These are phyloP conservation scores for Yarrowia deformans DNA, from an alignment of 805 yeast species.

Conservation along the genomic window DNA sequence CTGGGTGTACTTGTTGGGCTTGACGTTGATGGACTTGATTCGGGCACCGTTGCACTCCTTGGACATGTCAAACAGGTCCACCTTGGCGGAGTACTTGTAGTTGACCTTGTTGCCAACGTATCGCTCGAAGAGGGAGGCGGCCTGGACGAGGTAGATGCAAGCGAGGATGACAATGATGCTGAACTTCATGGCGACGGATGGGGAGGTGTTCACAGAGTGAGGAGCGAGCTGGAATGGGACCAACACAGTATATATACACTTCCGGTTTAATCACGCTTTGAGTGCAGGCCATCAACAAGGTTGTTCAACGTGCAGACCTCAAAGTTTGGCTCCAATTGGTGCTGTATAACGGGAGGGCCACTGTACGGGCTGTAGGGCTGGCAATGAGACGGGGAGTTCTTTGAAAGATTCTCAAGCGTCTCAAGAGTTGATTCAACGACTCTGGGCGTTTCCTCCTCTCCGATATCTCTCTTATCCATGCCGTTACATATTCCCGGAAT, in stretches of 20 bases:
- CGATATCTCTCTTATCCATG: neutral
- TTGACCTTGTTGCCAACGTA: conserved; percentile 39
- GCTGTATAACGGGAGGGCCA: neutral
- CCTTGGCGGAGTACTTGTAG: conserved; percentile 40
- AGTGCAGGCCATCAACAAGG: conserved; percentile 21
- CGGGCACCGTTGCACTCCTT: conserved; percentile 38
- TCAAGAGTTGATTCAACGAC: neutral
- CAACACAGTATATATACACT: conserved; percentile 22
- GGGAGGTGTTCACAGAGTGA: conserved; percentile 13
- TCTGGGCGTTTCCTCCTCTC: neutral
- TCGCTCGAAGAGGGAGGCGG: conserved; percentile 37
- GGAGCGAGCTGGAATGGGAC: neutral
- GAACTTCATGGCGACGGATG: conserved; percentile 32
- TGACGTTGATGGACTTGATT: conserved; percentile 40
- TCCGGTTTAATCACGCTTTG: conserved; percentile 39
- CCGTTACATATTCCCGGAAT: neutral
- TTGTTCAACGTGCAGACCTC: conserved; percentile 19
- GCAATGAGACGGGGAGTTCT: neutral
- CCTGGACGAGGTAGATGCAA: conserved; percentile 38
- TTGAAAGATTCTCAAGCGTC: neutral
- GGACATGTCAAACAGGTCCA: conserved; percentile 35
- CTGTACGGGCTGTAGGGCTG: neutral
- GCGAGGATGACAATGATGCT: conserved; percentile 38
- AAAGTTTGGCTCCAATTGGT: neutral
- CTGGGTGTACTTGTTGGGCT: conserved; percentile 39